phyloP scores from a whole-genome alignment of 495 filamentous ascomycete genomes.

The Hypomontagnella submonticulosa region DNA sequence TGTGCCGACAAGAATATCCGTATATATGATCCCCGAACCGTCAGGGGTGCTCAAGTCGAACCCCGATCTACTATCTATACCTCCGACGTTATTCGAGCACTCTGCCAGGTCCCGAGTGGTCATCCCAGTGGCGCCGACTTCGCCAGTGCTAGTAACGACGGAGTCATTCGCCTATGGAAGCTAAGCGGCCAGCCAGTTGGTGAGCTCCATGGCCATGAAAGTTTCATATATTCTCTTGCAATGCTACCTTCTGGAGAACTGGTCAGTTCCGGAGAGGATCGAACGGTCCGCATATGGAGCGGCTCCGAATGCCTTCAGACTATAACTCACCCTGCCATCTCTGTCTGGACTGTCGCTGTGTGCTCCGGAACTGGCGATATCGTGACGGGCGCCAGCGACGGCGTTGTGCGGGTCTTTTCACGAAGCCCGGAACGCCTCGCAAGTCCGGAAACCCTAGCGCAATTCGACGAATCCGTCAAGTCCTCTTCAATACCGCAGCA shows the following conservation, averaged over 20 bases:
- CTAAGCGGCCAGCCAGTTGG: slow-evolving; percentile 76
- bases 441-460: slow-evolving; percentile 61
- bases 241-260: slow-evolving; percentile 83
- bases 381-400: slow-evolving; percentile 90
- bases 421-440: slow-evolving; percentile 77
- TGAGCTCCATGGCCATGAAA: slow-evolving; percentile 87
- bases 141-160: slow-evolving; percentile 90
- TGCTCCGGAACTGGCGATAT: slow-evolving; percentile 88
- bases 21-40: slow-evolving; percentile 74
- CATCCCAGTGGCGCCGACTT: slow-evolving; percentile 86
- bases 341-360: slow-evolving; percentile 90
- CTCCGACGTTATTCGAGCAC: slow-evolving; percentile 84
- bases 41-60: slow-evolving; percentile 79
- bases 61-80: slow-evolving; percentile 79
- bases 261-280: slow-evolving; percentile 91
- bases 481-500: slow-evolving; percentile 87
- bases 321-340: slow-evolving; percentile 97
- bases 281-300: slow-evolving; percentile 89
- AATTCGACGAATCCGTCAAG: slow-evolving; percentile 84
- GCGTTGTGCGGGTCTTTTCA: slow-evolving; percentile 85
- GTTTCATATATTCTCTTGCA: slow-evolving; percentile 91
- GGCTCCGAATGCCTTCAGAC: slow-evolving; percentile 87
- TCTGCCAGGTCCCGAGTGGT: slow-evolving; percentile 81
- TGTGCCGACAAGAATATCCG: slow-evolving; percentile 91
- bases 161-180: slow-evolving; percentile 85